Evolutionary conservation across 2,329 filamentous ascomycete species (phyloP), one percentile per base, ranked within the genome.

Genomic region (Elsinoe batatas): DNA sequence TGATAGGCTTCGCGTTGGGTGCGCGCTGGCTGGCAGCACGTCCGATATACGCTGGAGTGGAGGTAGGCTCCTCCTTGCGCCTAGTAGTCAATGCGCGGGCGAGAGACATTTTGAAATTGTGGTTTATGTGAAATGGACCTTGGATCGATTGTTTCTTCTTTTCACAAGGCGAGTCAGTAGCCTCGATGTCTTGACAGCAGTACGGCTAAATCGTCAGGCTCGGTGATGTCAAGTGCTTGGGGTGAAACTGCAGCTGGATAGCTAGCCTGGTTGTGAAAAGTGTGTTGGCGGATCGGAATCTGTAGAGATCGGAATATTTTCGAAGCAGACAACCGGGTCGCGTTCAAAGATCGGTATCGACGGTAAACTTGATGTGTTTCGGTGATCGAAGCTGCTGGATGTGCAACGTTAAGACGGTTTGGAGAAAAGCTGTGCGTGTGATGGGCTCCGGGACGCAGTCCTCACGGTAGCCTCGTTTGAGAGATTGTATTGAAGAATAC

Each of bases 81-180:
- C 82, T 80, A 62, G 83, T 87, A 63, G 84, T 88, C 68, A 91
- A 86, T 58, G 85, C 85, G 67, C 87, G 80, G 53, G 83, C 79
- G 63, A 91, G 73, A 64, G 80, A 82, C 77, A 76, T 76, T 61
- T 71, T 56, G 56, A 57, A 58, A 38, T 53, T 35, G 47, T 44
- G 15, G n/a, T 51, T 15, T 44, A 20, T 51, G 47, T 22, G 13
- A 51, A 51, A 20, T 51, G 17, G 47, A 37, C 32, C 32, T 51
- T 51, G 47, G 18, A 35, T 17, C 32, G 35, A 22, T 10, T 36
- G 33, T 32, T 51, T 36, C 47, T 51, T 51, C 18, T 51, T 38
- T 26, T n/a, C 5, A 18, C 11, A n/a, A 44, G 38, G 18, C 51
- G 51, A 38, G 20, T 53, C 49, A 26, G 49, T 53, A 54, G 38